phyloP scores from a whole-genome alignment of 371 early-diverging fungal genomes.

The Saksenaea oblongispora region DNA sequence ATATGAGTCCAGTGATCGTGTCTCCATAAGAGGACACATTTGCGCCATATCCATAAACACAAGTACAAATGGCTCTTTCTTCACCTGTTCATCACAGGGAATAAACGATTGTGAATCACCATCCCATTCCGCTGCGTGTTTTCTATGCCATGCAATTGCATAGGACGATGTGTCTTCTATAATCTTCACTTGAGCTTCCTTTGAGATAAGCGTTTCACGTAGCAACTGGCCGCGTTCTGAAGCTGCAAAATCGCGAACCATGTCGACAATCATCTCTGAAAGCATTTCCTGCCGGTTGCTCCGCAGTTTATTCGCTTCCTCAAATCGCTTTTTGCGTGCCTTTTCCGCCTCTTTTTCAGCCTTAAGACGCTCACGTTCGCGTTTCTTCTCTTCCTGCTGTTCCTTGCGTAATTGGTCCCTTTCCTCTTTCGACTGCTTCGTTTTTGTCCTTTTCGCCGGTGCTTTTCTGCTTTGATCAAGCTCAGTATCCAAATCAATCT shows the following conservation, averaged over 20 bases:
- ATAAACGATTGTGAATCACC: constrained; percentile 41
- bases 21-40: constrained; percentile 34
- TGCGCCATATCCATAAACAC: constrained; percentile 38
- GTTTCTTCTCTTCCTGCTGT: constrained; percentile 25
- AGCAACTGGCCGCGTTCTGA: constrained; percentile 17
- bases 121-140: constrained; percentile 56
- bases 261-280: constrained; percentile 57
- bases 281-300: constrained; percentile 40
- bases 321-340: constrained; percentile 27
- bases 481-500: neutral
- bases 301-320: constrained; percentile 43
- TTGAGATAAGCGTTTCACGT: neutral
- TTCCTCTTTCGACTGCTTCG: constrained; percentile 20
- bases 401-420: constrained; percentile 7
- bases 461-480: neutral
- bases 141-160: constrained; percentile 53
- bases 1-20: constrained; percentile 13
- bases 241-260: constrained; percentile 33
- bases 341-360: constrained; percentile 47
- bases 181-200: constrained; percentile 13
- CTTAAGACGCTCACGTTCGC: constrained; percentile 14
- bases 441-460: constrained; percentile 21
- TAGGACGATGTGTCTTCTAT: constrained; percentile 19
- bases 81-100: constrained; percentile 40
- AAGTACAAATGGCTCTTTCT: constrained; percentile 43